Evolutionary conservation across 345 rosid species (phyloP), one percentile per base, ranked within the genome.

Genomic region (Syzygium oleosum): DNA sequence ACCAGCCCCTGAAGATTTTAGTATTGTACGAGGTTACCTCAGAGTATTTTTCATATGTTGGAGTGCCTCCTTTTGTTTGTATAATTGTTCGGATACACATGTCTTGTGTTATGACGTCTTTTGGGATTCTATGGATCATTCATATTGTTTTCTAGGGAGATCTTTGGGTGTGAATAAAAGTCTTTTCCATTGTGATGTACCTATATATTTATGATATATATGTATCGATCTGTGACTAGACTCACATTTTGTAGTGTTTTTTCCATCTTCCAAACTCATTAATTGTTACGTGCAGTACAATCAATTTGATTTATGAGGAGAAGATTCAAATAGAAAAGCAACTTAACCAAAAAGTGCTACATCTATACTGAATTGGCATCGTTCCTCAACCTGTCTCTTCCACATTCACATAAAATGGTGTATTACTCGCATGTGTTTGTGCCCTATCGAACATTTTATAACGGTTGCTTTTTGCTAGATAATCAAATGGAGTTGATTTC

Each of bases 1-100:
- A 88, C 78, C 43, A 85, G 79, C 79, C 88, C 92, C 19, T 91
- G 87, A 88, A 52, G 14, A 27, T 59, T 59, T n/a, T 11, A 16
- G 13, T 15, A 86, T 22, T 46, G 1, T 17, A 38, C 13, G 46
- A 68, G 13, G 4, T 17, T 10, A 34, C 46, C 3, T 5, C 16
- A 68, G 46, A 34, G 7, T 34, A 68, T 9, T 9, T 31, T 31
- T 68, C 0, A 38, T 34, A 17, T 68, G 25, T 73, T 73, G 7
- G 13, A 73, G 13, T 10, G 4, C 1, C 7, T 10, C 80, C 49
- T 73, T 73, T 17, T 38, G 46, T 34, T 68, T 68, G 80, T 34
- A 19, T 4, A 22, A 19, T 19, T 68, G 80, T 34, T 41, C 25
- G 25, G 7, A 68, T 34, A 68, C 43, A 17, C 43, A 41, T 10